A percentile compares a stretch with the other conserved stretches of the same genome.
These are phyloP conservation scores for Globisporangium carolinianum DNA, from an alignment of 352 stramenopile species.

Conservation along the genomic window DNA sequence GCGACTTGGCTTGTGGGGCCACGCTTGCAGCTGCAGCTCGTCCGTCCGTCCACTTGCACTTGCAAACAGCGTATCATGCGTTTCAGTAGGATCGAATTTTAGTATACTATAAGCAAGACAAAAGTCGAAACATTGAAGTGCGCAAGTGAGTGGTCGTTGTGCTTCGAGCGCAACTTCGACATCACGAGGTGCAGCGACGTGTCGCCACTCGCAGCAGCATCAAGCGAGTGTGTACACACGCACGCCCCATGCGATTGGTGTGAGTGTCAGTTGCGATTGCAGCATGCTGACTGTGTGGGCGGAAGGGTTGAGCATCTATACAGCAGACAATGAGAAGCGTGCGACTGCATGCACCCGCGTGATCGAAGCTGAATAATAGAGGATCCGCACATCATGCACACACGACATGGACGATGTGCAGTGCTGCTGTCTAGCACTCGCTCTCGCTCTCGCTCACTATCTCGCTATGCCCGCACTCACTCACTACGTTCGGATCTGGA, in stretches of 20 bases:
- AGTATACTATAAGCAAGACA: neutral
- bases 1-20: constrained; percentile 5
- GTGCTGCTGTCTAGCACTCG: too few species aligned
- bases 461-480: neutral
- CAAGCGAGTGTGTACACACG: too few species aligned
- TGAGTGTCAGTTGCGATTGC: neutral
- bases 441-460: too few species aligned
- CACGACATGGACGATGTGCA: neutral
- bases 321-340: too few species aligned
- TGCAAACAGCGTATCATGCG: neutral
- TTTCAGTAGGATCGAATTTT: neutral
- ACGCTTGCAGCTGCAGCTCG: neutral
- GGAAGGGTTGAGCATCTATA: too few species aligned
- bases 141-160: neutral
- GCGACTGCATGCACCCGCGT: too few species aligned
- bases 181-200: neutral
- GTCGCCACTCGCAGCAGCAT: neutral
- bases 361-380: too few species aligned
- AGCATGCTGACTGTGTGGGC: too few species aligned
- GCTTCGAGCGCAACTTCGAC: constrained; percentile 1
- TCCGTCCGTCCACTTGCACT: neutral
- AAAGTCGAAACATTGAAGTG: neutral
- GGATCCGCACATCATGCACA: neutral
- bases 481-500: constrained; percentile 90
- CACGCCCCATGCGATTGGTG: too few species aligned